Evolutionary conservation across 1,284 basidiomycete species (phyloP), one percentile per base, ranked within the genome.

Genomic region (Sparassis latifolia): DNA sequence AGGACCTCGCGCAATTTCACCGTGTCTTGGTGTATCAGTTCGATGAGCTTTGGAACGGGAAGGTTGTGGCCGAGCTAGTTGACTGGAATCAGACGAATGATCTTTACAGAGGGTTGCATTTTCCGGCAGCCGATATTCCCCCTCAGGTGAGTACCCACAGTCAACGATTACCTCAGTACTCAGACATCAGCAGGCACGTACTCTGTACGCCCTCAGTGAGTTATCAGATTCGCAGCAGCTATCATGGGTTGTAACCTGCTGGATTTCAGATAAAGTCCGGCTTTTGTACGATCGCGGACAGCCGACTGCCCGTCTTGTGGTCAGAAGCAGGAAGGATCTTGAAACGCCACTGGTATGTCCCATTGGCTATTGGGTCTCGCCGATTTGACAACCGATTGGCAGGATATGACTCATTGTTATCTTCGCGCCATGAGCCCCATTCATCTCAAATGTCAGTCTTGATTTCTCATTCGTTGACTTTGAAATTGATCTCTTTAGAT

Each of bases 351-450:
- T 94, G 55, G 81, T 84, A 61, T 56, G 80, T 81, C 53, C 42
- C 38, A 20, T 30, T 48, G 33, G 4, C 10, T 12, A 10, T 40
- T 33, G 20, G 6, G 10, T 31, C 20, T 20, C 29, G 30, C 7
- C 27, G 10, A 33, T 4, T 33, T 29, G 39, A 42, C 30, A 28
- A 10, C 52, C 47, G 20, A 57, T 27, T 32, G 4, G 44, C 51
- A 80, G 75, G 83, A 94, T 64, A 92, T 94, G 90, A 92, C 91
- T 0, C 87, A 93, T 65, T 89, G 84, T 54, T 90, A 87, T 62
- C 72, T 94, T 10, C 81, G 91, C 12, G 89, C 91, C 2, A 94
- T 94, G 90, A 90, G 87, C 60, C 92, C 91, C 2, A 92, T 94
- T 50, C 91, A 94, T 64, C 69, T 92, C 59, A 86, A 91, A 70